Evolutionary conservation across 2,329 filamentous ascomycete genomes (phyloP), one percentile per base, ranked within the genome.

Genomic region (Albifimbria verrucaria): DNA sequence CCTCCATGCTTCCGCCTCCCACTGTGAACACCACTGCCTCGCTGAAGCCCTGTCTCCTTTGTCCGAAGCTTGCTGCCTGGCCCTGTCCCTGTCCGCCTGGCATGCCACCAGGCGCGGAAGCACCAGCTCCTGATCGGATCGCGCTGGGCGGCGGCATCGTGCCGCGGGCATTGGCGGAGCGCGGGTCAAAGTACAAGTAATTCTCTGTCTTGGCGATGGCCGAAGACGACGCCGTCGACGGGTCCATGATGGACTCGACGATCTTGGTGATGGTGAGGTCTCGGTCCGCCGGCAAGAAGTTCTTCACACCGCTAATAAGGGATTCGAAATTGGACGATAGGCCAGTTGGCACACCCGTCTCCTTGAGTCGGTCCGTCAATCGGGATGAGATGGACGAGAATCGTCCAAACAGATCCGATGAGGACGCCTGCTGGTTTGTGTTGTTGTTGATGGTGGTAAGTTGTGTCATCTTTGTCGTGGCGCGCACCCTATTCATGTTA

Each of bases 241-340:
- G 94, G 65, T 99, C 94, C 93, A 99, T 99, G 64, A 99, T 87
- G 1, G 91, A 96, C 71, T 99, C 94, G 41, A 94, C 93, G 66
- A 99, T 97, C 73, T 97, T 97, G 52, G 95, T 99, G 50, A 99
- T 83, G 0, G 94, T 97, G 10, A 97, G 82, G 67, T 99, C 95
- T 63, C 92, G 91, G 74, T 99, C 95, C 15, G 86, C 90, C 0
- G 95, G 94, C n/a, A 99, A 77, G 73, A 99, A 96, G 72, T 96
- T 97, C 75, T 97, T 99, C 66, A 99, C 93, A 43, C 93, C 93
- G 6, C 91, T 93, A 57, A 97, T 92, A 43, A 99, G 83, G 25
- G 89, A 93, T 70, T 97, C 94, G 65, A 99, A 90, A 68, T 97
- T 97, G 51, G 86, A 85, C 1, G 81, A 81, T 10, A 86, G 72